Base-by-base conservation (phyloP, 805 yeast species). In the Pichia kluyveri region DNA sequence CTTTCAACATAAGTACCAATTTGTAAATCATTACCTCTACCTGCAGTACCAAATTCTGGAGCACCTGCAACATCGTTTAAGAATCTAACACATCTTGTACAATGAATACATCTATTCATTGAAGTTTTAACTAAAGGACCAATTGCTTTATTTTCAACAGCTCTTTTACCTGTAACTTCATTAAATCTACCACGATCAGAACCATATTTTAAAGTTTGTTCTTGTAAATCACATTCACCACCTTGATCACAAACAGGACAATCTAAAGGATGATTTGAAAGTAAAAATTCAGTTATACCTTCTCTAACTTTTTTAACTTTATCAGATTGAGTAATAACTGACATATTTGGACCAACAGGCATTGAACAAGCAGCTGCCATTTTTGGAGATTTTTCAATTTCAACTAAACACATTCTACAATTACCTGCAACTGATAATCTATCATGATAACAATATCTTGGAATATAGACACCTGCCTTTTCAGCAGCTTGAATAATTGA, bases 231-330 rank as follows among this genome's bases (percentile, higher is more conserved):
- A 72, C 96, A 86, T 67, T 86, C 96, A 55, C 96, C 96, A 69
- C 95, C 96, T 69, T 86, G 96, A 69, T 86, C 96, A 68, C 96
- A 86, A 48, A 86, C 83, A 26, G 95, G 96, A 69, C 95, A 86
- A 70, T 87, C 96, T 62, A 86, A 75, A 23, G 96, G 96, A 71
- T 86, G 96, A 73, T 87, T 87, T 56, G 86, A 87, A 54, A 86
- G 75, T 53, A 86, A 70, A 82, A 86, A 84, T 69, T 87, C 96
- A 41, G 95, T 87, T 58, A 86, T 93, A 63, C 91, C 91, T 68
- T 86, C 96, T 63, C 95, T 78, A 42, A 90, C 87, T 66, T 83
- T 80, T 66, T 78, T 82, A 54, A 85, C 86, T 61, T 87, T 79
- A 56, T 83, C 91, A 38, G 83, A 70, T 63, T 82, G 77, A 44